Evolutionary conservation across 768 basidiomycete species (phyloP).

Genomic region (Pleurotus platypus): DNA sequence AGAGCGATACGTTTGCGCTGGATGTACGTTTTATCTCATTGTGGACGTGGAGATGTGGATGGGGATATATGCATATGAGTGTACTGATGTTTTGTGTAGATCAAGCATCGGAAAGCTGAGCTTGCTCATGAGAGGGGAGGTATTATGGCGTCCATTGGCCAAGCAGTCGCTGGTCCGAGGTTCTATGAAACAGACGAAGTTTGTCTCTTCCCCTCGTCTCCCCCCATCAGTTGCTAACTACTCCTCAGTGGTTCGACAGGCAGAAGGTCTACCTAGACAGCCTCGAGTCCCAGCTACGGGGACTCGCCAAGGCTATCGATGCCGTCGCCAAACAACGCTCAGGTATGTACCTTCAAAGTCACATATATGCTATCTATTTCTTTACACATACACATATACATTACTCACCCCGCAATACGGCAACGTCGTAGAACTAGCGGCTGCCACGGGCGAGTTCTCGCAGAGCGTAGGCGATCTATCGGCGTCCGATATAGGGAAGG

Average conservation of each 20-base stretch:
- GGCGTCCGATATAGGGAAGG: conserved; percentile 69
- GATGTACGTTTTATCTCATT: conserved; percentile 57
- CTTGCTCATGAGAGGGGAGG: conserved; percentile 77
- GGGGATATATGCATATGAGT: too few species aligned
- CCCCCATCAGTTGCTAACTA: not conserved
- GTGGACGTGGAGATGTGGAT: not conserved
- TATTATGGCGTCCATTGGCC: conserved; percentile 79
- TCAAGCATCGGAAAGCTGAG: conserved; percentile 83
- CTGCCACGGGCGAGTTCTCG: conserved; percentile 76
- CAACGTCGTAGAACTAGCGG: conserved; percentile 55
- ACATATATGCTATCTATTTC: not conserved
- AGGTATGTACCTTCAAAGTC: conserved; percentile 36
- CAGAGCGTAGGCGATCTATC: conserved; percentile 68
- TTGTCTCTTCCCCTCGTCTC: conserved; percentile 9
- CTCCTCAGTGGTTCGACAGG: conserved; percentile 82
- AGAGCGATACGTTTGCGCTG: conserved; percentile 86
- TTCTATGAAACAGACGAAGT: conserved; percentile 91
- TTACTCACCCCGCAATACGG: not conserved
- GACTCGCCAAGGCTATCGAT: conserved; percentile 85
- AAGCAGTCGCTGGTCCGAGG: conserved; percentile 71
- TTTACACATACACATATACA: too few species aligned
- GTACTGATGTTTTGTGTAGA: conserved; percentile 40
- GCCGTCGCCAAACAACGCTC: conserved; percentile 77
- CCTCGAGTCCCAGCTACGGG: conserved; percentile 84
- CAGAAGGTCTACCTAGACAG: conserved; percentile 84